Evolutionary conservation across 2,329 filamentous ascomycete genomes (phyloP), one percentile per base, ranked within the genome.

Genomic region (Grosmannia huntii): DNA sequence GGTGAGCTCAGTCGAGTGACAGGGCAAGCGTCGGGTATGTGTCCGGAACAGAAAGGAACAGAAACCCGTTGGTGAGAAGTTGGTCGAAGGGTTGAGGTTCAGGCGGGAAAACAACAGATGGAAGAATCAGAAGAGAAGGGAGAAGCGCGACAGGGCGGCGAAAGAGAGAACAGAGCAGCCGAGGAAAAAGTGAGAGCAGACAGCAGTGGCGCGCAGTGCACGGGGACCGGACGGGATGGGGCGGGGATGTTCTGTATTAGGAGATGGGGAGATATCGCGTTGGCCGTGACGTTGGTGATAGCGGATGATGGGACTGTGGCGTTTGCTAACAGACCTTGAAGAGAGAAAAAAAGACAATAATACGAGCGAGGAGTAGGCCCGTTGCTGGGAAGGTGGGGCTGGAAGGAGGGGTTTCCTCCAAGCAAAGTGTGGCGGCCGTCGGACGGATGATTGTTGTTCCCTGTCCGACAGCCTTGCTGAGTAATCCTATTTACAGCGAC

Each of bases 341-440:
- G 44, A 38, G n/a, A 53, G 46, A 57, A 53, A 49, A 57, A 52
- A 57, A 33, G 49, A 57, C 25, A 33, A 46, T 36, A 46, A 12
- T 49, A 27, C 28, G n/a, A 36, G 56, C 44, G 53, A 56, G 27
- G 33, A 36, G 55, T 51, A 55, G 31, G 33, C 16, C 57, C 56
- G 61, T 61, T 62, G 60, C 60, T 48, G 57, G 61, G 61, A 62
- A 63, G 61, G 61, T 63, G 61, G 61, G 61, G 61, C 61, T 59
- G 50, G 16, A 54, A 58, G 56, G 54, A 52, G 50, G 53, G 58
- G 58, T 53, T 27, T 58, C 16, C 25, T 21, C 28, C 41, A 33
- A 56, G 19, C 23, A 9, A 12, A 10, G 10, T 49, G 46, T 23
- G 21, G 21, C 25, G 46, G 46, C 21, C 25, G 21, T 25, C 28